Evolutionary conservation across 805 yeast species (phyloP).

Genomic region (Candida cerambycidarum): DNA sequence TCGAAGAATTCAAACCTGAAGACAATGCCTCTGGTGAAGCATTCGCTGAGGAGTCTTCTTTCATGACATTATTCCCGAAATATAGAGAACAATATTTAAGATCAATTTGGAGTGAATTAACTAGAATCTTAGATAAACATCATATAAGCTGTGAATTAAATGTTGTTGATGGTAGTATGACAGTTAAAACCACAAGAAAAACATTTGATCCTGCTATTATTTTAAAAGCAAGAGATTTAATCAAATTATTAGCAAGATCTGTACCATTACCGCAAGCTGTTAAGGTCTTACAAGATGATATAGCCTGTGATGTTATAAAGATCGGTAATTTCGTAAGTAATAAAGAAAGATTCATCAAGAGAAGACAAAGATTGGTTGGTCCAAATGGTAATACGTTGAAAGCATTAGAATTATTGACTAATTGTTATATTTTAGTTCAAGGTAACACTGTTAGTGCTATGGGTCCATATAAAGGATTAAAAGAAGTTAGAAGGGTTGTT

Average conservation of each 20-base stretch:
- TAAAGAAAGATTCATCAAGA: conserved; percentile 90
- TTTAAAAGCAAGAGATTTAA: conserved; percentile 90
- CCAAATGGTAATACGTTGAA: conserved; percentile 96
- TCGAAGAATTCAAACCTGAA: conserved; percentile 85
- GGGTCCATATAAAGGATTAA: conserved; percentile 95
- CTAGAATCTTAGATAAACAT: conserved; percentile 69
- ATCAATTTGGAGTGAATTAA: conserved; percentile 91
- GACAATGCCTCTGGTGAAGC: conserved; percentile 85
- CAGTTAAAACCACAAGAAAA: conserved; percentile 92
- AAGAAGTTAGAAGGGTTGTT: conserved; percentile 88
- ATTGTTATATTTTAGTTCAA: conserved; percentile 93
- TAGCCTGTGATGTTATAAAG: conserved; percentile 94
- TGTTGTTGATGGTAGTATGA: conserved; percentile 95
- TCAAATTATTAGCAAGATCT: conserved; percentile 89
- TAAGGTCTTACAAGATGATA: conserved; percentile 85
- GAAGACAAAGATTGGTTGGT: conserved; percentile 95
- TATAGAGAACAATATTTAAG: conserved; percentile 90
- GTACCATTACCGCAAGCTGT: conserved; percentile 97
- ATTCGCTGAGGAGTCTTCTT: conserved; percentile 93
- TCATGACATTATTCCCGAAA: conserved; percentile 93
- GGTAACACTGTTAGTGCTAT: conserved; percentile 96
- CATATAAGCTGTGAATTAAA: conserved; percentile 83
- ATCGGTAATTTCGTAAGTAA: conserved; percentile 86
- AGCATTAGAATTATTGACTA: conserved; percentile 92
- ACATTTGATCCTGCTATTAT: conserved; percentile 94